Evolutionary conservation across 78 protist genomes (phyloP), one percentile per base, ranked within the genome.

Genomic region (Isochrysis galbana): DNA sequence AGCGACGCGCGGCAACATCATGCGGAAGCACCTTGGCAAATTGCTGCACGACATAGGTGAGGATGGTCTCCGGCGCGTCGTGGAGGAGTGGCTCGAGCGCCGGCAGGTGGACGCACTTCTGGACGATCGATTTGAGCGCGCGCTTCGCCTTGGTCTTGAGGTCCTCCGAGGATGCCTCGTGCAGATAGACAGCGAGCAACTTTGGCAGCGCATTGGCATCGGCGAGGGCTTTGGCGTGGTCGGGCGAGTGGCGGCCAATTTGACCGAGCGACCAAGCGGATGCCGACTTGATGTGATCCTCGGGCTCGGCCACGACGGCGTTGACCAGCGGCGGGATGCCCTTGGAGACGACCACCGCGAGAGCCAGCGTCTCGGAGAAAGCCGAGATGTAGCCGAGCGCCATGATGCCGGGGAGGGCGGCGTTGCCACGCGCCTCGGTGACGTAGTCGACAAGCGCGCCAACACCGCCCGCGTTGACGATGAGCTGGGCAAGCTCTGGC

Each of bases 21-120:
- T 88, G 22, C 77, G 99, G 99, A 67, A 98, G 95, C 48, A 98
- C 94, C 96, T 98, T 98, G 48, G 99, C 98, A 77, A 95, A 98
- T 94, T 97, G 99, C 45, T 70, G 94, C 29, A 97, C 94, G 48
- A 96, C 89, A 82, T 96, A 94, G 91, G 95, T 93, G 54, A 96
- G 95, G 55, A 98, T 93, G 86, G 86, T 92, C 39, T 46, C 93
- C 36, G 97, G 97, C 3, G 97, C 95, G 42, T 86, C 94, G 90
- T 86, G 80, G 74, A 98, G 91, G 44, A 98, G 94, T 25, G 98
- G 96, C 89, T 97, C 97, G 69, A 98, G 93, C 2, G 99, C 97
- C 22, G 93, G 94, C 41, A 96, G 93, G 69, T 95, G 94, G 74
- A 87, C 77, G 91, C 97, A 96, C 92, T 95, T 93, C 83, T 91